These are phyloP conservation scores for Talaromyces nanjingensis DNA, from an alignment of 495 filamentous ascomycete species.

Conservation along the genomic window DNA sequence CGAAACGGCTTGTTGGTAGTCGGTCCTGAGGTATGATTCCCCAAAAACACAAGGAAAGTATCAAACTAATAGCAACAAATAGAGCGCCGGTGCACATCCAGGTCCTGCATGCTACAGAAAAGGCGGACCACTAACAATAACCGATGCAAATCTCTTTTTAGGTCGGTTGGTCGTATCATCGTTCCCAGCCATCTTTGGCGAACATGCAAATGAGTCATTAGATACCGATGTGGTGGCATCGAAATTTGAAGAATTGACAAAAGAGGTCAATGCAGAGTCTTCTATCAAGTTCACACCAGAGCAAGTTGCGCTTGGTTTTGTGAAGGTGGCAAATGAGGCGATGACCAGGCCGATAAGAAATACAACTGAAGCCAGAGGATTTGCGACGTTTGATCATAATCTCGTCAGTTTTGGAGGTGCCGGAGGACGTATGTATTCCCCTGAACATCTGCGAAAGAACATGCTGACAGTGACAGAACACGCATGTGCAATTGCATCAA, in stretches of 20 bases:
- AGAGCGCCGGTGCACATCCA: constrained; percentile 38
- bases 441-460: too few relatives aligned
- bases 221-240: constrained; percentile 71
- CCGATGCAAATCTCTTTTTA: constrained; percentile 34
- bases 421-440: constrained; percentile 23
- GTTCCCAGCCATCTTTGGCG: constrained; percentile 21
- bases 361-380: constrained; percentile 44
- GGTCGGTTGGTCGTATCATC: constrained; percentile 14
- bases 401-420: constrained; percentile 49
- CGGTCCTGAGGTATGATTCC: constrained; percentile 36
- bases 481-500: constrained; percentile 42
- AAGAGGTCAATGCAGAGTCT: constrained; percentile 64
- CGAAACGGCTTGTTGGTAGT: constrained; percentile 32
- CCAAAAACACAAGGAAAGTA: neutral
- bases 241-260: constrained; percentile 69
- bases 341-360: constrained; percentile 49
- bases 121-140: constrained; percentile 32
- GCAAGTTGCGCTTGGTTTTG: constrained; percentile 66
- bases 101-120: constrained; percentile 78
- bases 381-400: constrained; percentile 42
- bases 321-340: constrained; percentile 48
- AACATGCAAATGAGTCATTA: constrained; percentile 79
- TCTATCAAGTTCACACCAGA: constrained; percentile 61
- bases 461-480: constrained; percentile 21
- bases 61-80: too few relatives aligned